phyloP scores from a whole-genome alignment of 495 filamentous ascomycete species.

The Annulohypoxylon maeteangense region DNA sequence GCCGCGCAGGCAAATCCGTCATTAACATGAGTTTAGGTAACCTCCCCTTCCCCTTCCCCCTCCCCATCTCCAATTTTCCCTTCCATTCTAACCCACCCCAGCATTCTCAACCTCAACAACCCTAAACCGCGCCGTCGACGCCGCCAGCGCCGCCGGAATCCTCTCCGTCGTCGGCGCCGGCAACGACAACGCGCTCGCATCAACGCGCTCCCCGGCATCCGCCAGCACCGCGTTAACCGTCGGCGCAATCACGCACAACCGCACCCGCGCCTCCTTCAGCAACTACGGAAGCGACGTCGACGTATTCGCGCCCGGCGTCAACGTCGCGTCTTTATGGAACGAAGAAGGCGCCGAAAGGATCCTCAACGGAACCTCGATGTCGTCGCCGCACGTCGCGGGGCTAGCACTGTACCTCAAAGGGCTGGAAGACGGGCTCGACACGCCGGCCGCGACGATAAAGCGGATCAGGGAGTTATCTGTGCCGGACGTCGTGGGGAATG shows the following conservation, averaged over 20 bases:
- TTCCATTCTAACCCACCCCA: conserved; percentile 2
- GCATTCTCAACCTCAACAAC: conserved; percentile 30
- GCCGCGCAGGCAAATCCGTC: conserved; percentile 49
- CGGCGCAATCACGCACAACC: conserved; percentile 55
- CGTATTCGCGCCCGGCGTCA: conserved; percentile 55
- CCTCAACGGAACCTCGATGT: conserved; percentile 64
- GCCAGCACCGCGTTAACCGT: conserved; percentile 60
- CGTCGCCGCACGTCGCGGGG: conserved; percentile 63
- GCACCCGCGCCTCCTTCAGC: conserved; percentile 60
- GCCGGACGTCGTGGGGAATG: conserved; percentile 33
- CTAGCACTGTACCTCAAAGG: conserved; percentile 59
- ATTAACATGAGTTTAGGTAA: conserved; percentile 60
- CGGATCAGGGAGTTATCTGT: conserved; percentile 48
- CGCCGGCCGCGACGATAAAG: conserved; percentile 38
- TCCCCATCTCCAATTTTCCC: conserved; percentile 25
- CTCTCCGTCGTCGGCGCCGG: conserved; percentile 57
- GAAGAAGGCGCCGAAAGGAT: conserved; percentile 48
- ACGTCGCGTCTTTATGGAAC: conserved; percentile 48
- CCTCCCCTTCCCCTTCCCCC: conserved; percentile 10
- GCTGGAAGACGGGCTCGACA: conserved; percentile 38
- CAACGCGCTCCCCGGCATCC: conserved; percentile 57
- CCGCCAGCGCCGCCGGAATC: conserved; percentile 53
- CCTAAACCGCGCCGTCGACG: conserved; percentile 55
- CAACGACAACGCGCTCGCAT: conserved; percentile 49
- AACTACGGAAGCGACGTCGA: conserved; percentile 66